Base-by-base conservation (phyloP, 345 rosid species). In the Mangifera indica region DNA sequence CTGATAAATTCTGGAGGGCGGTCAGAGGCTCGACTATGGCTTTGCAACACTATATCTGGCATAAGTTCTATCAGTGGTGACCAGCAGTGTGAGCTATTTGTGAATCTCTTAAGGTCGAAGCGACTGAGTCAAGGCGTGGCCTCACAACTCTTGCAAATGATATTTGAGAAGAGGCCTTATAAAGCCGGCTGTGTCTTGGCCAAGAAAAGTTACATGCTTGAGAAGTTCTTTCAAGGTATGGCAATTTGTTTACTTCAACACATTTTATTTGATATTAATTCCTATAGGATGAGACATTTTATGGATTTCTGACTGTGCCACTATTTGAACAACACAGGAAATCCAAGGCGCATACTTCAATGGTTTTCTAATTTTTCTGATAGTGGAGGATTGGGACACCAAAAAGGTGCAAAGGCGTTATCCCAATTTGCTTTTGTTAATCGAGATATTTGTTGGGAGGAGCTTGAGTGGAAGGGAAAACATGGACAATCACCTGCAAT, bases 401-500 rank as follows among this genome's bases (percentile, higher is more conserved):
- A 80, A 66, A 81, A 83, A 70, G 98, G 98, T 21, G 96, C 98
- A 59, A 93, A 79, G 80, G 96, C 92, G n/a, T 81, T 94, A 66
- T 90, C 95, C 0, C 91, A 92, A 76, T 94, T 90, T 74, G 90
- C 98, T 29, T 94, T 94, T 75, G 78, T 86, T 6, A 88, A 94
- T 74, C 83, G 98, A 12, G 97, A 94, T 87, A 80, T 88, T 22
- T 92, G 99, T 69, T 94, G 99, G 99, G 99, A 89, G 69, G 99
- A 89, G 82, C 97, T 94, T 62, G 91, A 89, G 67, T 94, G 98
- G 99, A 87, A 83, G 64, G 97, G 99, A 40, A 94, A 90, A 67
- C 98, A 94, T 49, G 98, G 99, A 22, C 99, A 94, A 49, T 95
- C 98, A 1, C 98, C 98, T 63, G 98, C 96, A 2, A 84, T 90